Percentiles rank a stretch among this genome's conserved stretches.
phyloP scores from a whole-genome alignment of 2,329 filamentous ascomycete species.

The Fusarium globosum region DNA sequence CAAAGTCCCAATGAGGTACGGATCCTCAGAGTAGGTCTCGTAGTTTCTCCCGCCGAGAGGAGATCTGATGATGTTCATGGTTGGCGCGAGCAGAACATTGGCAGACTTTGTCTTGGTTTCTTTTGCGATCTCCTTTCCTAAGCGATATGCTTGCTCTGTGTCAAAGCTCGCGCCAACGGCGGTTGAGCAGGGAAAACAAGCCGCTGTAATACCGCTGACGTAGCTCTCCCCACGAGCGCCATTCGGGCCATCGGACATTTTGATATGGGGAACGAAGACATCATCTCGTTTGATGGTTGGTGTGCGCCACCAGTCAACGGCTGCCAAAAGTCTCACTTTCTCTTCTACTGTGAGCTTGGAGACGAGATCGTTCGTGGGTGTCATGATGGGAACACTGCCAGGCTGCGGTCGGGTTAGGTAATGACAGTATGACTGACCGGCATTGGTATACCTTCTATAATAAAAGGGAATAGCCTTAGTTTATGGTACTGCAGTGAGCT shows the following conservation, averaged over 20 bases:
- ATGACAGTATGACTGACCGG: too few species aligned
- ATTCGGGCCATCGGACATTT: conserved; percentile 5
- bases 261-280: conserved; percentile 12
- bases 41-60: conserved; percentile 9
- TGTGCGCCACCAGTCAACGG: conserved; percentile 14
- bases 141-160: too few species aligned
- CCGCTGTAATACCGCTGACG: conserved; percentile 8
- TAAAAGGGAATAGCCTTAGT: too few species aligned
- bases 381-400: too few species aligned
- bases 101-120: conserved; percentile 9
- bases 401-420: too few species aligned
- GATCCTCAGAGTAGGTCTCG: conserved; percentile 17
- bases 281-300: neutral
- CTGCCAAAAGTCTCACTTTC: neutral
- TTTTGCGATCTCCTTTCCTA: neutral
- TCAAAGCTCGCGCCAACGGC: neutral
- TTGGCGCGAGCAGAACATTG: conserved; percentile 2
- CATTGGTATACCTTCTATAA: too few species aligned
- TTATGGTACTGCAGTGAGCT: too few species aligned
- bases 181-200: conserved; percentile 12
- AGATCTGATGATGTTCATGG: conserved; percentile 12
- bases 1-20: neutral
- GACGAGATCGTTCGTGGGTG: neutral
- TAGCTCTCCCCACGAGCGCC: conserved; percentile 3
- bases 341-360: neutral